Conservation (phyloP, 106 monocot genomes). For the Dioscorea dumetorum region DNA sequence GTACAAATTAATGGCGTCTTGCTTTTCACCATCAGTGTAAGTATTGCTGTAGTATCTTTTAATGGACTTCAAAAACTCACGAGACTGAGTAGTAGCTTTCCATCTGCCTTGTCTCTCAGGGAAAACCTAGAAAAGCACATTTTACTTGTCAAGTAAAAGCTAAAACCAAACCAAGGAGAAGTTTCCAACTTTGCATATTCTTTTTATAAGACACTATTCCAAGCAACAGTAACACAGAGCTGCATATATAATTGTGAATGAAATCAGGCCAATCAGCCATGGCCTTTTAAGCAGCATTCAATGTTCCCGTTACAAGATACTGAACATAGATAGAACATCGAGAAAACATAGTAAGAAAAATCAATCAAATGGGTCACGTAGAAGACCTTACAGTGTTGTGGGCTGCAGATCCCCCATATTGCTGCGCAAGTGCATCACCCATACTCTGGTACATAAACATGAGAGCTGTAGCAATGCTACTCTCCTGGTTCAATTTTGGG, state of each 20-base stretch:
- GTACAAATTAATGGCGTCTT: conserved; percentile 98
- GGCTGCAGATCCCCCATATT: conserved; percentile 98
- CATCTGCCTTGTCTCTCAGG: conserved; percentile 98
- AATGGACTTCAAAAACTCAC: conserved; percentile 95
- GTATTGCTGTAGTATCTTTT: conserved; percentile 97
- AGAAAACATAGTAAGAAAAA: too few relatives aligned
- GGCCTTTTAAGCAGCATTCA: too few relatives aligned
- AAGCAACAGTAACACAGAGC: too few relatives aligned
- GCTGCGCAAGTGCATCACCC: conserved; percentile 98
- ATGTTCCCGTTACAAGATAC: too few relatives aligned
- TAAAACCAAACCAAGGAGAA: conserved; percentile 1
- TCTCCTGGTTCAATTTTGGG: conserved; percentile 77
- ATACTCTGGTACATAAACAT: conserved; percentile 98
- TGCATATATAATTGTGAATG: too few relatives aligned
- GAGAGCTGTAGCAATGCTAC: conserved; percentile 83
- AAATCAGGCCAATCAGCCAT: too few relatives aligned
- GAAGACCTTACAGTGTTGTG: conserved; percentile 62
- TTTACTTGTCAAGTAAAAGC: conserved; percentile 1
- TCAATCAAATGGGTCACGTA: too few relatives aligned
- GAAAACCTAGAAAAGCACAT: conserved; percentile 61
- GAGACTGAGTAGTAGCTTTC: conserved; percentile 98
- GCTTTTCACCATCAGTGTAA: conserved; percentile 98
- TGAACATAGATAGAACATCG: too few relatives aligned
- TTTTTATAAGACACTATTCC: too few relatives aligned
- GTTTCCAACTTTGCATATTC: too few relatives aligned